A percentile compares a stretch with the other conserved stretches of the same genome.
These are phyloP conservation scores for Phytophthora syringae DNA, from an alignment of 352 stramenopile genomes.

Conservation along the genomic window DNA sequence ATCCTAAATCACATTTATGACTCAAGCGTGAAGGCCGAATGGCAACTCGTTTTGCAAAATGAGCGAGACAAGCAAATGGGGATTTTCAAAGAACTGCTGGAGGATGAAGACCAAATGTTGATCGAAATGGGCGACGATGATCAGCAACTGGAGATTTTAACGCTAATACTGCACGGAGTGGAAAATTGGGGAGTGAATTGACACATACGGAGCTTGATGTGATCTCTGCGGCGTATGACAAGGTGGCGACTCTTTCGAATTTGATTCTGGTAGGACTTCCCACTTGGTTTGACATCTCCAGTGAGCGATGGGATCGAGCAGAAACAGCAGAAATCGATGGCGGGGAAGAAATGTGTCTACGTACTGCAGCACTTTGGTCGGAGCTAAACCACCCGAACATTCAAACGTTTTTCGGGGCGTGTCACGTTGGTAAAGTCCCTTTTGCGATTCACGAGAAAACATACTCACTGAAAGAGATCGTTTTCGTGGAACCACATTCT, in stretches of 20 bases:
- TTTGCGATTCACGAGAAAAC: no score
- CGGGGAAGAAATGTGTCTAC: slow-evolving; percentile 4
- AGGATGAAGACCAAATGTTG: not conserved
- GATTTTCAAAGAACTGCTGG: slow-evolving; percentile 4
- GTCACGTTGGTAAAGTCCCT: slow-evolving; percentile 31
- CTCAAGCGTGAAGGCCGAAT: not conserved
- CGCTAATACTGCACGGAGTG: slow-evolving; percentile 18
- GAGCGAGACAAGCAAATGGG: not conserved
- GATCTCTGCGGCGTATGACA: slow-evolving; percentile 11
- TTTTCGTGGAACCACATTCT: no score
- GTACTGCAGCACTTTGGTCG: not conserved
- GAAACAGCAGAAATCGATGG: not conserved
- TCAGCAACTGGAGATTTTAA: slow-evolving; percentile 19
- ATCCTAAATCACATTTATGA: not conserved
- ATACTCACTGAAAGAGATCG: no score
- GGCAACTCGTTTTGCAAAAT: not conserved
- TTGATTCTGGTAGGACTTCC: no score
- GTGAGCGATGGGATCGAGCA: not conserved
- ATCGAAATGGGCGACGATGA: slow-evolving; percentile 12
- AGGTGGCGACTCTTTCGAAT: not conserved
- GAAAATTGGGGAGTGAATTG: slow-evolving; percentile 3
- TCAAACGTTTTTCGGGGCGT: slow-evolving; percentile 22
- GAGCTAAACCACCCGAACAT: slow-evolving; percentile 26
- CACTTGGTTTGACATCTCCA: slow-evolving; percentile 21
- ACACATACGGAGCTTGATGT: slow-evolving; percentile 7